A percentile compares a stretch with the other conserved stretches of the same genome.
phyloP scores from a whole-genome alignment of 257 asterid genomes.

The Solanum rostratum region DNA sequence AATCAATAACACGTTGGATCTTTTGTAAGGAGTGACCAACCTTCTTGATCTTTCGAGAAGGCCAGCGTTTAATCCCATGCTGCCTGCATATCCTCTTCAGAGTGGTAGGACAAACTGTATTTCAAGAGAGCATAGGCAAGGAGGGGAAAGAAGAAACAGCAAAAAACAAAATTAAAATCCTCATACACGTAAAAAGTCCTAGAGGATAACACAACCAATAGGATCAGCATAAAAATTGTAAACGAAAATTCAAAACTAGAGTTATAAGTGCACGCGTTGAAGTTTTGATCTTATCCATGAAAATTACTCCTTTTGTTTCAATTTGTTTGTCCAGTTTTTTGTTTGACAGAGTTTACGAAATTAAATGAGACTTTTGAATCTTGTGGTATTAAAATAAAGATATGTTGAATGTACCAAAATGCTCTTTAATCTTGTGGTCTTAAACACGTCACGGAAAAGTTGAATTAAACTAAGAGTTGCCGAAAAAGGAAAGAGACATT shows the following conservation, averaged over 20 bases:
- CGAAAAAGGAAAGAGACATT: not conserved
- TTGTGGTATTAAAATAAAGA: not conserved
- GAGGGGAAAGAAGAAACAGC: not conserved
- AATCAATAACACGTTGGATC: constrained; percentile 85
- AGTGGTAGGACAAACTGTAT: constrained; percentile 87
- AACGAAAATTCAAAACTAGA: not conserved
- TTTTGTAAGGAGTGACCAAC: constrained; percentile 84
- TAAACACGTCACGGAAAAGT: not conserved
- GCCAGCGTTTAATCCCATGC: constrained; percentile 93
- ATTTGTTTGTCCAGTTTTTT: not conserved
- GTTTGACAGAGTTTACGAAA: not conserved
- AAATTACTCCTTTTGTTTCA: not conserved
- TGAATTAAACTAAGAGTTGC: not conserved
- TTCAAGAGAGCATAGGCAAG: not conserved
- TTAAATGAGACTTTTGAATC: not conserved
- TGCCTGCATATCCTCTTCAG: constrained; percentile 97
- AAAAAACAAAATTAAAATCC: not conserved
- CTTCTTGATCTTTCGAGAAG: constrained; percentile 88
- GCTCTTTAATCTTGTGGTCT: not conserved
- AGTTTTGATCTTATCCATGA: not conserved
- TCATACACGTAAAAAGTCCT: not conserved
- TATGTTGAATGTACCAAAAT: not conserved
- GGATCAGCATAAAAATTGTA: not conserved
- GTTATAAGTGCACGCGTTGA: not conserved
- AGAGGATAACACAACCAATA: not conserved